These are phyloP conservation scores for Coprinopsis sp. DNA, from an alignment of 768 basidiomycete species.

Conservation along the genomic window DNA sequence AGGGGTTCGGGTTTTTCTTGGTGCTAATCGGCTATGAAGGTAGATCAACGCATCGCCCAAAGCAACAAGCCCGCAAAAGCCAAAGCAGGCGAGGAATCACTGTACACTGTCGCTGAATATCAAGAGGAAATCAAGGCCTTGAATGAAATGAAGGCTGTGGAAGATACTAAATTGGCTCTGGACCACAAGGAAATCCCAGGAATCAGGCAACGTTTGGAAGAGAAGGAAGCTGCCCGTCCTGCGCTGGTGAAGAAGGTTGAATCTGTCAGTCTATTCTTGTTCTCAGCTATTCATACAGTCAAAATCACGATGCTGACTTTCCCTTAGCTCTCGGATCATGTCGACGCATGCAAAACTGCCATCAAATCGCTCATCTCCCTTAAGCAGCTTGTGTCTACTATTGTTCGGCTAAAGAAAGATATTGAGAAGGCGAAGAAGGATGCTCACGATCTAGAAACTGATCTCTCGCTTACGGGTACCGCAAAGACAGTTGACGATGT, in stretches of 20 bases:
- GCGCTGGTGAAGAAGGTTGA: constrained; percentile 50
- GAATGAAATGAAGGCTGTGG: constrained; percentile 4
- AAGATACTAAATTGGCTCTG: neutral
- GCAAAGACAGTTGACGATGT: constrained; percentile 83
- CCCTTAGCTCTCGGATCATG: constrained; percentile 27
- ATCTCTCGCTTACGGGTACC: constrained; percentile 68
- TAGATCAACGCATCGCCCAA: no score
- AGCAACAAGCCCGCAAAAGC: constrained; percentile 54
- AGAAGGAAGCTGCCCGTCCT: constrained; percentile 52
- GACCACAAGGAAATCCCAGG: constrained; percentile 53
- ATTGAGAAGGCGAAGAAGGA: constrained; percentile 57
- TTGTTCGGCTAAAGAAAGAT: constrained; percentile 58
- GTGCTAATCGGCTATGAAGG: no score
- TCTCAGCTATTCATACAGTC: neutral
- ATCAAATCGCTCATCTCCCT: constrained; percentile 55
- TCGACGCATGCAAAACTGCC: constrained; percentile 52
- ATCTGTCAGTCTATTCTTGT: constrained; percentile 39
- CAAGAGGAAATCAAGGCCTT: neutral
- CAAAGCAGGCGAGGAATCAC: constrained; percentile 29
- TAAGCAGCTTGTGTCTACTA: constrained; percentile 55
- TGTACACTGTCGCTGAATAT: neutral
- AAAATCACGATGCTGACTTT: neutral
- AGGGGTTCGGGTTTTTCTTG: no score
- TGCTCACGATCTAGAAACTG: constrained; percentile 57
- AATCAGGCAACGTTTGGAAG: constrained; percentile 57